Base-by-base conservation (phyloP, 148 eudicot genomes). In the Heliosperma pusillum region DNA sequence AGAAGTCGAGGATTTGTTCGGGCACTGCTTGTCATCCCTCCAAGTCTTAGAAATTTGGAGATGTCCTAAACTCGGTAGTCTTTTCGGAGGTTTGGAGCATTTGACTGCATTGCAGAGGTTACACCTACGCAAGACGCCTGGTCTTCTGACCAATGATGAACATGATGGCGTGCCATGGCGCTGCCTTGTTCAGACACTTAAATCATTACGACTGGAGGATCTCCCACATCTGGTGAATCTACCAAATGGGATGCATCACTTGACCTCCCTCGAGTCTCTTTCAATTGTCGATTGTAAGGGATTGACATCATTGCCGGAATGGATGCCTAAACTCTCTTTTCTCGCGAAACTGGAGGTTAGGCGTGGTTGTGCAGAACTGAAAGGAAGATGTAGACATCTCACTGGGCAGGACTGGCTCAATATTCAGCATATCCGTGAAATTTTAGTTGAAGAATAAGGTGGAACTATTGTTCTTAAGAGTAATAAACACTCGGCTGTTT, bases 381-480 rank as follows among this genome's bases (percentile, higher is more conserved):
- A 57, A 47, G 55, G 36, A 57, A 47, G 53, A 47, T 47, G 53
- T 47, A 47, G 15, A 47, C 2, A 47, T 47, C 16, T 47, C 53
- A 47, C 53, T 15, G 53, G 53, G 53, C 13, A 47, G 53, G 80
- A 77, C 36, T 63, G 70, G 80, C 47, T 21, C 26, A 62, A 70
- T 10, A 47, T 47, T 47, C 53, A 47, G 56, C 75, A 71, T 20
- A 63, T 77, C 36, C 55, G 47, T 5, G 33, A 56, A 25, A 40
- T 76, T 55, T 16, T 53, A 52, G 20, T 74, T 30, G 25, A 58
- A 58, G 10, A 58, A 58, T 21, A n/a, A 58, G 63, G 59, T 12
- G 63, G 21, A 47, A 11, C 53, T 47, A 10, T 6, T 47, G 53
- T 45, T 45, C 52, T 45, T 2, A 12, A 9, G 11, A 13, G 1